Conservation (phyloP, 208 protist genomes). For the Leishmania arabica region DNA sequence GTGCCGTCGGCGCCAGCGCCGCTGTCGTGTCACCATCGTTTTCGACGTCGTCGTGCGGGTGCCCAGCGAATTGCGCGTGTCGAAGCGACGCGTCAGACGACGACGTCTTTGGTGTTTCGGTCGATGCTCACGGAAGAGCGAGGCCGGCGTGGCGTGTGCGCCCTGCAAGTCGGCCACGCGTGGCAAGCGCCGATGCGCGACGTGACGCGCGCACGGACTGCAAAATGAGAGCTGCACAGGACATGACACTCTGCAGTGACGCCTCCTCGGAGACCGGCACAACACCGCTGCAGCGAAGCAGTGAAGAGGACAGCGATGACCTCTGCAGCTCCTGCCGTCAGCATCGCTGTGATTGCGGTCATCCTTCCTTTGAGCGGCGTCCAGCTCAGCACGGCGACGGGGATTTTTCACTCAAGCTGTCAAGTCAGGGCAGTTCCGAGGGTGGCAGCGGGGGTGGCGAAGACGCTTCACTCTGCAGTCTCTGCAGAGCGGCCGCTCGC, state of each 20-base stretch:
- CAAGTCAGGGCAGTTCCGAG: neutral
- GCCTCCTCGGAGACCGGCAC: slow-evolving; percentile 15
- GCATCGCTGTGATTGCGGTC: neutral
- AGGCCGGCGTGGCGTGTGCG: neutral
- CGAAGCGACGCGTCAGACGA: slow-evolving; percentile 8
- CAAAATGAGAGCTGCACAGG: neutral
- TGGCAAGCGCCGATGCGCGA: neutral
- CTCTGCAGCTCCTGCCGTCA: slow-evolving; percentile 21
- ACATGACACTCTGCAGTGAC: slow-evolving; percentile 13
- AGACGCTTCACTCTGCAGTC: slow-evolving; percentile 12
- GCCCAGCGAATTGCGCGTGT: slow-evolving; percentile 24
- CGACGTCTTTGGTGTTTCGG: neutral
- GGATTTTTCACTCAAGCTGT: neutral
- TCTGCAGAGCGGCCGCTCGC: slow-evolving; percentile 5
- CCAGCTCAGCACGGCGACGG: neutral
- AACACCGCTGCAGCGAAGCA: slow-evolving; percentile 2
- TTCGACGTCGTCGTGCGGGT: slow-evolving; percentile 16
- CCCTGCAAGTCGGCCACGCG: neutral
- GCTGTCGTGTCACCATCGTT: neutral
- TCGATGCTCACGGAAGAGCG: neutral
- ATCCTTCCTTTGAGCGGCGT: neutral
- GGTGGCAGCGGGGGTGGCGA: neutral
- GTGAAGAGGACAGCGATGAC: slow-evolving; percentile 1
- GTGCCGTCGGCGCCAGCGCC: neutral
- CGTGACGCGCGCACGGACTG: neutral